Percentiles rank a stretch among this genome's conserved stretches.
These are phyloP conservation scores for Metarhizium robertsii DNA, from an alignment of 2,329 filamentous ascomycete species.

Conservation along the genomic window DNA sequence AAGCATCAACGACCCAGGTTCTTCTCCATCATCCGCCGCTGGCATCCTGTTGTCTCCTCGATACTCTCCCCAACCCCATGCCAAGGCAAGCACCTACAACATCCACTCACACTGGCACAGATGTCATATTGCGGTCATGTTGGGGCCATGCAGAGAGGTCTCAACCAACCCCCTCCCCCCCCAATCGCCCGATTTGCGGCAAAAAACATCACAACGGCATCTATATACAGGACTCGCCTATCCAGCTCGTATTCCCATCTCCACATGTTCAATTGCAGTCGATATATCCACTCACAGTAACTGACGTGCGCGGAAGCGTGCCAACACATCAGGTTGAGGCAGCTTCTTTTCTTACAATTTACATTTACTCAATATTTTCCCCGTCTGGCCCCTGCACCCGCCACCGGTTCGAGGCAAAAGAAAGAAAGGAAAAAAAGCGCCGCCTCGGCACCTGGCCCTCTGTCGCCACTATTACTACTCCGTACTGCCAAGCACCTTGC, in stretches of 20 bases:
- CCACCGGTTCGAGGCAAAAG: not conserved
- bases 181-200: not conserved
- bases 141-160: not conserved
- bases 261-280: not conserved
- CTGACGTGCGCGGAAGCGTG: not conserved
- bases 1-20: not conserved
- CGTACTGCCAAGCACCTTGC: constrained; percentile 9
- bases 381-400: not conserved
- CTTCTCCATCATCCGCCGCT: not conserved
- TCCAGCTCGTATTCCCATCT: not conserved
- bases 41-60: not conserved
- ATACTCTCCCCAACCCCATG: not conserved
- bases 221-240: not conserved
- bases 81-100: not conserved
- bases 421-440: not conserved
- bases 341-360: not conserved
- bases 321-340: not conserved
- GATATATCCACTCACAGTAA: not conserved
- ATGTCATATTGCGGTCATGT: not conserved
- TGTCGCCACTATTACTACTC: constrained; percentile 1
- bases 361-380: not conserved
- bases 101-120: not conserved
- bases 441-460: too few relatives aligned
- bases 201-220: not conserved
- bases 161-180: not conserved